Evolutionary conservation across 228 moss, liverwort and hornwort genomes (phyloP), one percentile per base, ranked within the genome.

Genomic region (Sphagnum magellanicum): DNA sequence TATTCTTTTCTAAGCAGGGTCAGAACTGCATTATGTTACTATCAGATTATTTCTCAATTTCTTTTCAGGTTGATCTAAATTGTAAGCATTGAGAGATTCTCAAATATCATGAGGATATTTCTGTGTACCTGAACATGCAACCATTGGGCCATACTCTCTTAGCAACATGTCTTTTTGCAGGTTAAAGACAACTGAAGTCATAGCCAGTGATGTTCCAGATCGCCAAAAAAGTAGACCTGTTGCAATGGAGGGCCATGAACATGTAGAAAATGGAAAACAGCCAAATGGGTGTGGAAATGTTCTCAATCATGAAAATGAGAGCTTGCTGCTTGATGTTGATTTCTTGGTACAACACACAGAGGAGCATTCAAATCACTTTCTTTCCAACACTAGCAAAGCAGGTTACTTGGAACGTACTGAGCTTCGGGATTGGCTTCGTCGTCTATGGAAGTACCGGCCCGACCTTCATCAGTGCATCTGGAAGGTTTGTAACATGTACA

Each of bases 391-490:
- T 53, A 85, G 88, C 68, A 49, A 87, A 76, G 78, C 78, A 59
- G 84, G 84, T 63, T 88, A 88, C 73, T 72, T 88, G 73, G 82
- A 82, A 63, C 82, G 82, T 48, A 49, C 68, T 16, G 84, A 84
- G 58, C 70, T 93, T 68, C 89, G 93, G 32, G 87, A 84, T 51
- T 98, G 98, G 98, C 87, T 98, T 60, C 81, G 90, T 65, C 93
- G 77, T 53, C 76, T 98, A 46, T 98, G 98, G 93, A 78, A 79
- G 67, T 78, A 82, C 60, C 87, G 98, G 75, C 90, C 92, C 61
- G 92, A 98, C 60, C 91, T 93, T n/a, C 90, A 86, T 66, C 68
- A 79, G 68, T 83, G 78, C 8, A 81, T 94, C 66, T 98, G 98
- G 98, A 94, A 92, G 90, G 98, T 93, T 65, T n/a, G 81, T 78